These are phyloP conservation scores for Apiospora arundinis DNA, from an alignment of 2,329 filamentous ascomycete genomes.

Conservation along the genomic window DNA sequence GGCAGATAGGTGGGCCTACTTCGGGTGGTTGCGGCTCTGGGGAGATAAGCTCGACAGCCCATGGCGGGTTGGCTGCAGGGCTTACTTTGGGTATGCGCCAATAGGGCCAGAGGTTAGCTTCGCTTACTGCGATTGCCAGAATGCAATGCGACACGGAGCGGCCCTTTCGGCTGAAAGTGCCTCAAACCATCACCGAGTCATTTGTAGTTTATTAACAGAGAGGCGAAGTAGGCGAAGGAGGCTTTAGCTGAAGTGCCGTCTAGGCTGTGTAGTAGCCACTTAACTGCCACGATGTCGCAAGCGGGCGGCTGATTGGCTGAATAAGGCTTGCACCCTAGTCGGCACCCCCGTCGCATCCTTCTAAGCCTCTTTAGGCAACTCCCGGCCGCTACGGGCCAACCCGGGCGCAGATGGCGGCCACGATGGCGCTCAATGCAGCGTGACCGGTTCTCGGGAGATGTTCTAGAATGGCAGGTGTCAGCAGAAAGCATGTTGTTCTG, in stretches of 20 bases:
- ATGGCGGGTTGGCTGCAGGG: background rate
- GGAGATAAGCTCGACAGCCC: background rate
- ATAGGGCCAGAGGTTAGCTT: background rate
- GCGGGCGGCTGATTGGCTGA: background rate
- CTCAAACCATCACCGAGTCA: background rate
- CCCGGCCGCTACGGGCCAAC: background rate
- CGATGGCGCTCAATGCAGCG: background rate
- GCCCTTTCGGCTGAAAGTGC: background rate
- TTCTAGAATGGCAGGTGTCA: conserved; percentile 7
- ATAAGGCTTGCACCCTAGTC: background rate
- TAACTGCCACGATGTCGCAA: background rate
- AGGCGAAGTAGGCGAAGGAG: background rate
- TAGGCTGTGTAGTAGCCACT: background rate
- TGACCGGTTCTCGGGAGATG: background rate
- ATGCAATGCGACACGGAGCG: background rate
- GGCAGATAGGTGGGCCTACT: background rate
- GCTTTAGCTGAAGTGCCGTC: background rate
- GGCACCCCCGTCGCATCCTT: background rate
- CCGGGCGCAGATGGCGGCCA: background rate
- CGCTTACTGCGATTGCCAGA: too few species aligned
- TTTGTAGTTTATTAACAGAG: background rate
- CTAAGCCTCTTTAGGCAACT: conserved; percentile 5
- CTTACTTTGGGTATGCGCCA: background rate
- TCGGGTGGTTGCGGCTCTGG: background rate
- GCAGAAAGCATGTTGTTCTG: background rate